Evolutionary conservation across 2,329 filamentous ascomycete species (phyloP).

Genomic region (Penicillium sp.): DNA sequence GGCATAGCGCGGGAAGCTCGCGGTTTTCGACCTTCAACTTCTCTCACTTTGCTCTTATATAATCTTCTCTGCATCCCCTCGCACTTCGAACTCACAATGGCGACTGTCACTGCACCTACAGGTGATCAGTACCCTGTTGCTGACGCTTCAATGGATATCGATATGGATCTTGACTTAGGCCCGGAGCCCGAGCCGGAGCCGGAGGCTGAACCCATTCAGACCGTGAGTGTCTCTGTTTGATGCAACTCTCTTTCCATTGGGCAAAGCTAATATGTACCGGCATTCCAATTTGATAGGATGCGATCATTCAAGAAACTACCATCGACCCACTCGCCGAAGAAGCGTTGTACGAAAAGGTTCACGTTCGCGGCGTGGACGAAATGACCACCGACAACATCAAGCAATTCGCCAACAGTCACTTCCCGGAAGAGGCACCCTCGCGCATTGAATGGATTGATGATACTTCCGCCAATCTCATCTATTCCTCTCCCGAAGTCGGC

Average conservation of each 20-base stretch:
- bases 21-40: conserved; percentile 6
- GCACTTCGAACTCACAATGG: background rate
- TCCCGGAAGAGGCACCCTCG: conserved; percentile 50
- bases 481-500: conserved; percentile 54
- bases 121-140: conserved; percentile 16
- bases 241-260: background rate
- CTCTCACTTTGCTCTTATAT: background rate
- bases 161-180: conserved; percentile 62
- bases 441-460: conserved; percentile 94
- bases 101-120: conserved; percentile 5
- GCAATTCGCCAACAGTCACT: conserved; percentile 66
- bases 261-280: conserved; percentile 1
- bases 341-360: conserved; percentile 58
- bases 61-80: background rate
- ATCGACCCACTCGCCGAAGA: conserved; percentile 31
- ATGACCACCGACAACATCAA: conserved; percentile 76
- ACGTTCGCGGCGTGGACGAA: conserved; percentile 76
- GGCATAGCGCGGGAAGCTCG: conserved; percentile 14
- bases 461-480: conserved; percentile 79
- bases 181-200: conserved; percentile 48
- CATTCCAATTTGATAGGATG: conserved; percentile 21
- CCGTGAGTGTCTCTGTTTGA: conserved; percentile 22
- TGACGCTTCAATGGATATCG: conserved; percentile 58
- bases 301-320: conserved; percentile 19
- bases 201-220: conserved; percentile 33